Percentiles rank a stretch among this genome's conserved stretches.
Evolutionary conservation across 805 yeast species (phyloP).

Genomic region (Debaryomyces hansenii): DNA sequence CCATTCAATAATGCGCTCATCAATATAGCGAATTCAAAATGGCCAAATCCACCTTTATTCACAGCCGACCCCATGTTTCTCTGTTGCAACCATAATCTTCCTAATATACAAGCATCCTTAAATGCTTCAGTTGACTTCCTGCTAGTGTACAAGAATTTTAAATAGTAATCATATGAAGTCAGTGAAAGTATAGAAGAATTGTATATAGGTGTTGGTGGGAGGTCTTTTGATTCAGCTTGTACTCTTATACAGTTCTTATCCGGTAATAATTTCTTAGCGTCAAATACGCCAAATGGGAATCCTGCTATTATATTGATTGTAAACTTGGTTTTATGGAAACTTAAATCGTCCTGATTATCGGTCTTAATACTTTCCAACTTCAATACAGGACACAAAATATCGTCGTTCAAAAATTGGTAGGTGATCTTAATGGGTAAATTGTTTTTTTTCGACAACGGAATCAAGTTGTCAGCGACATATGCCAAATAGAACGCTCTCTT

Average conservation of each 20-base stretch:
- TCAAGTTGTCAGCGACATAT: constrained; percentile 66
- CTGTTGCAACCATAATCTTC: constrained; percentile 88
- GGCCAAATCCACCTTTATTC: constrained; percentile 82
- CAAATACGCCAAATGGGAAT: constrained; percentile 70
- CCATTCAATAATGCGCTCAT: constrained; percentile 83
- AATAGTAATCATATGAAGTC: constrained; percentile 64
- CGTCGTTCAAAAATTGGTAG: constrained; percentile 74
- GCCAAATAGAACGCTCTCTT: constrained; percentile 88
- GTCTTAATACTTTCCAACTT: constrained; percentile 57
- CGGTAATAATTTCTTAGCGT: constrained; percentile 71
- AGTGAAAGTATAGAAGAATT: constrained; percentile 78
- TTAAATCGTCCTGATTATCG: constrained; percentile 48
- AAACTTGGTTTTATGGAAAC: constrained; percentile 66
- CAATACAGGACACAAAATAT: constrained; percentile 72
- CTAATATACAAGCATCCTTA: constrained; percentile 82
- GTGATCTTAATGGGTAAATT: constrained; percentile 59
- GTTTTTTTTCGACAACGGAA: constrained; percentile 51
- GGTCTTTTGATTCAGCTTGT: constrained; percentile 43
- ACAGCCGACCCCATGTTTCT: constrained; percentile 71
- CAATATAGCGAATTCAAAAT: constrained; percentile 80
- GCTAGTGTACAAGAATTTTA: constrained; percentile 73
- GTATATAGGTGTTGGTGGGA: constrained; percentile 83
- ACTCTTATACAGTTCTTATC: constrained; percentile 81
- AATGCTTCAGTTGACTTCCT: constrained; percentile 78
- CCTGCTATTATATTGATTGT: constrained; percentile 72